Base-by-base conservation (phyloP, 371 early-diverging fungal genomes). In the Apophysomyces sp. region DNA sequence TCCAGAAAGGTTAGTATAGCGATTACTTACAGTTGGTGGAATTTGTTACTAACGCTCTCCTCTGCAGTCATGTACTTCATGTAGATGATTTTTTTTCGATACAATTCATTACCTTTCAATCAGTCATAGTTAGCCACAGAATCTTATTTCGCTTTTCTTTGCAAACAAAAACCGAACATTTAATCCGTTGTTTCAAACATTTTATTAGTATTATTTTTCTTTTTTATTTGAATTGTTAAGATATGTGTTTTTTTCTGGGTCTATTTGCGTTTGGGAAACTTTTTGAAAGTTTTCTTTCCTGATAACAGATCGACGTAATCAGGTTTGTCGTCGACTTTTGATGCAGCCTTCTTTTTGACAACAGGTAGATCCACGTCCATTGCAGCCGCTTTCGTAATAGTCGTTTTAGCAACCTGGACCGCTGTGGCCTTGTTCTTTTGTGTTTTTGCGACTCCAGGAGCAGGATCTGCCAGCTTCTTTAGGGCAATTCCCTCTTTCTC, bases 401-500 rank as follows among this genome's bases (percentile, higher is more conserved):
- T 61, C 52, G 66, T 65, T 31, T 67, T 67, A 44, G 36, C 55
- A 9, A 41, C 52, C 21, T 31, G 65, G 12, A 24, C 57, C 57
- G 36, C 59, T 61, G 57, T 40, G 29, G 41, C 24, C 41, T 60
- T 37, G 55, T 67, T 63, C 44, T 66, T 66, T 37, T 30, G 26
- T 13, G 71, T 66, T 26, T 60, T 61, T 26, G 57, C 2, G 13
- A 64, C 36, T 31, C 71, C 73, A 12, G 67, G 60, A 9, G 54
- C 39, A 21, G 65, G 56, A 39, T 65, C 68, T 2, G 66, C 68
- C 0, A 69, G 11, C 29, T 76, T 77, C 21, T 67, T 70, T n/a
- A 86, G 55, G 1, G 76, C 65, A 12, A 66, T 40, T 9, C 75
- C 73, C 27, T 81, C 82, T 66, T 86, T 86, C 57, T 86, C 81